Percentiles rank a stretch among this genome's conserved stretches.
phyloP scores from a whole-genome alignment of 2,329 filamentous ascomycete genomes.

The Aspergillus ruber region DNA sequence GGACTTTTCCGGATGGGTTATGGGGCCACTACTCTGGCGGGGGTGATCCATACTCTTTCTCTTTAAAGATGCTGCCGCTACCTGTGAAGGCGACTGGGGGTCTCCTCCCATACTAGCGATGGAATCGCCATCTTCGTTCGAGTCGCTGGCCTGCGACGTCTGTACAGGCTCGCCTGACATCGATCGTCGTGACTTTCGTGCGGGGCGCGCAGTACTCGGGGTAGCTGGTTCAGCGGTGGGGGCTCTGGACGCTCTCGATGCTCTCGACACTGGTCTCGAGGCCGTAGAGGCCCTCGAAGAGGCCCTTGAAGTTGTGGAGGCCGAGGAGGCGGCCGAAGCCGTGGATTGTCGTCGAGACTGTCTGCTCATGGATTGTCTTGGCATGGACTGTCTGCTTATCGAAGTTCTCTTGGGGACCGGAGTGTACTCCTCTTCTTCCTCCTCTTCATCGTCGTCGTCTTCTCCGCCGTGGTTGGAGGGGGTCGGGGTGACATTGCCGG shows the following conservation, averaged over 20 bases:
- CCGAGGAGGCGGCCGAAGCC: too few relatives aligned
- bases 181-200: constrained; percentile 37
- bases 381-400: constrained; percentile 33
- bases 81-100: constrained; percentile 49
- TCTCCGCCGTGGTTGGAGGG: constrained; percentile 44
- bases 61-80: constrained; percentile 52
- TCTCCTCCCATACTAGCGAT: constrained; percentile 37
- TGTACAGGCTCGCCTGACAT: constrained; percentile 36
- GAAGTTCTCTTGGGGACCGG: constrained; percentile 53
- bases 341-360: too few relatives aligned
- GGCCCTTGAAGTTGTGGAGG: too few relatives aligned
- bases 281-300: too few relatives aligned
- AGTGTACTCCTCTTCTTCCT: constrained; percentile 73
- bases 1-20: constrained; percentile 33
- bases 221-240: constrained; percentile 46
- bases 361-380: constrained; percentile 13
- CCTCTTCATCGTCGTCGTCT: constrained; percentile 54
- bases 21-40: constrained; percentile 38
- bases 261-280: too few relatives aligned
- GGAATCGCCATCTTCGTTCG: constrained; percentile 19
- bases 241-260: constrained; percentile 49
- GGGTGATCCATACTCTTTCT: constrained; percentile 53
- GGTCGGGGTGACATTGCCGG: constrained; percentile 42
- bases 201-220: constrained; percentile 26
- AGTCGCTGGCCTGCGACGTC: constrained; percentile 9